phyloP scores from a whole-genome alignment of 2,329 filamentous ascomycete genomes.

The Thielaviopsis euricoi region DNA sequence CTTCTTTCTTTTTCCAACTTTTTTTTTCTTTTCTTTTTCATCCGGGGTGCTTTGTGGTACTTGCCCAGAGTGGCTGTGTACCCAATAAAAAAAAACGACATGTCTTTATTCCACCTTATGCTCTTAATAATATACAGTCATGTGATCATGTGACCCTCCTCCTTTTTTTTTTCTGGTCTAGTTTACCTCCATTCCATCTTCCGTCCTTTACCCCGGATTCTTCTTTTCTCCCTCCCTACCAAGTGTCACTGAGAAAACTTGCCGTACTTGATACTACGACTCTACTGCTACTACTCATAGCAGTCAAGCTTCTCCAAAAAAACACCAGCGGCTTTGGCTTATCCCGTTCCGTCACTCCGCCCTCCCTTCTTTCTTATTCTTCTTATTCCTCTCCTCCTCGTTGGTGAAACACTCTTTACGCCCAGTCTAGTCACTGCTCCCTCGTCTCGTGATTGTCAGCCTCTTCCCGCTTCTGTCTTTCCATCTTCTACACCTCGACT shows the following conservation, averaged over 20 bases:
- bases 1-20: neutral
- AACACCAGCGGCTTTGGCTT: neutral
- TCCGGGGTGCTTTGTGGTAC: too few relatives aligned
- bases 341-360: neutral
- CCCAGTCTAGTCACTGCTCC: neutral
- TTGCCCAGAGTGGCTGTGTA: too few relatives aligned
- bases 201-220: neutral
- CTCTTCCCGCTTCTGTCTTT: neutral
- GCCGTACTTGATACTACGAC: too few relatives aligned
- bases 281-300: too few relatives aligned
- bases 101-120: too few relatives aligned
- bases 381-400: neutral
- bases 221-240: neutral
- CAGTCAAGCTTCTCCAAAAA: neutral
- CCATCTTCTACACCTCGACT: neutral
- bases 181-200: neutral
- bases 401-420: neutral
- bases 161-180: neutral
- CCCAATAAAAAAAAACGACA: too few relatives aligned
- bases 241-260: too few relatives aligned
- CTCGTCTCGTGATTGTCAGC: neutral
- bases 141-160: neutral
- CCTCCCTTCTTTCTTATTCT: neutral
- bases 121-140: too few relatives aligned
- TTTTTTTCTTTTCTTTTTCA: too few relatives aligned